Percentiles rank a stretch among this genome's conserved stretches.
Evolutionary conservation across 1,139 yeast species (phyloP).

Genomic region (Sugiyamaella xylanicola): DNA sequence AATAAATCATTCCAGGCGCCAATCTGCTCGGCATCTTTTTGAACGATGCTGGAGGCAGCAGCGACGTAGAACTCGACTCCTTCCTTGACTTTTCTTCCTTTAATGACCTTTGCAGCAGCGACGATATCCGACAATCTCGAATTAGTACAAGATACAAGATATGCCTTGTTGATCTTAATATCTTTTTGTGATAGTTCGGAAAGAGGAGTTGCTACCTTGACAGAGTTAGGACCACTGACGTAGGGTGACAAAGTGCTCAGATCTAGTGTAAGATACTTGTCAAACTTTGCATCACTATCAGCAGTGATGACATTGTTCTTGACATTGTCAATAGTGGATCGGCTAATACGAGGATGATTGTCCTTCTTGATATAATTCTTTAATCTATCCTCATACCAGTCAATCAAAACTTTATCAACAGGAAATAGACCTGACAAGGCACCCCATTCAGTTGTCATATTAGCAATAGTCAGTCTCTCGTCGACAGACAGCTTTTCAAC

Average conservation of each 20-base stretch:
- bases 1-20: slow-evolving; percentile 92
- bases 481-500: slow-evolving; percentile 75
- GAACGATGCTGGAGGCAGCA: slow-evolving; percentile 93
- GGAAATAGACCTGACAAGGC: slow-evolving; percentile 97
- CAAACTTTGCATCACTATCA: slow-evolving; percentile 80
- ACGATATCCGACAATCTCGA: slow-evolving; percentile 88
- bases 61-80: slow-evolving; percentile 96
- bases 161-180: slow-evolving; percentile 87
- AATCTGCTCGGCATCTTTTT: slow-evolving; percentile 80
- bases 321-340: slow-evolving; percentile 55
- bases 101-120: slow-evolving; percentile 89
- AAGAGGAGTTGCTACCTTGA: slow-evolving; percentile 81
- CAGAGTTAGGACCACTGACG: slow-evolving; percentile 96
- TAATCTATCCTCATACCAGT: slow-evolving; percentile 76
- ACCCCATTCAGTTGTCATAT: slow-evolving; percentile 99
- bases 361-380: slow-evolving; percentile 44
- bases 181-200: slow-evolving; percentile 71
- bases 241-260: slow-evolving; percentile 84
- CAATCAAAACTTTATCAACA: slow-evolving; percentile 72
- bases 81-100: slow-evolving; percentile 77
- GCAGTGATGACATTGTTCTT: slow-evolving; percentile 47
- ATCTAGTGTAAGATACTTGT: slow-evolving; percentile 82
- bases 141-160: slow-evolving; percentile 96
- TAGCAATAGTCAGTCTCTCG: slow-evolving; percentile 92
- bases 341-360: slow-evolving; percentile 84